These are phyloP conservation scores for Fusarium secorum DNA, from an alignment of 2,329 filamentous ascomycete species.

Conservation along the genomic window DNA sequence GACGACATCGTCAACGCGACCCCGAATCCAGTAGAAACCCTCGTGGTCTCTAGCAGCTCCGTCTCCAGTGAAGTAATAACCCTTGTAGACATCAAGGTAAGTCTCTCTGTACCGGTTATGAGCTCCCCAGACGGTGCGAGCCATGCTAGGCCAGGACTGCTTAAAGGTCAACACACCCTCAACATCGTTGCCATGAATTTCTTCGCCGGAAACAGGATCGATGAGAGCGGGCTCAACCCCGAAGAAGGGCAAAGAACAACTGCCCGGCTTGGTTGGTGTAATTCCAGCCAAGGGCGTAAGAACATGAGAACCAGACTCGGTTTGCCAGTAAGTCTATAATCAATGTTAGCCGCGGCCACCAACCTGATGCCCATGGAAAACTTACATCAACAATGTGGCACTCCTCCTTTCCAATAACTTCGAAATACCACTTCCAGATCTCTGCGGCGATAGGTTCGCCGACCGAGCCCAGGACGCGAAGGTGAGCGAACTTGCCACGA, in stretches of 20 bases:
- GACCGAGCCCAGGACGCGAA: conserved; percentile 91
- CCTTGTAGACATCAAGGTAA: conserved; percentile 96
- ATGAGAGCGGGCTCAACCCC: conserved; percentile 98
- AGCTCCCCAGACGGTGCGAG: conserved; percentile 94
- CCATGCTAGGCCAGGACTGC: conserved; percentile 98
- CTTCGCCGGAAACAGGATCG: conserved; percentile 92
- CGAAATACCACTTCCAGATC: conserved; percentile 99
- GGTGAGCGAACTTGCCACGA: conserved; percentile 85
- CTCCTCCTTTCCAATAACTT: conserved; percentile 91
- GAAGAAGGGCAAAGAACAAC: conserved; percentile 96
- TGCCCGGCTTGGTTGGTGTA: conserved; percentile 95
- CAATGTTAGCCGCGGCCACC: conserved; percentile 24
- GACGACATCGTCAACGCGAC: conserved; percentile 97
- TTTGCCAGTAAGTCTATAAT: conserved; percentile 97
- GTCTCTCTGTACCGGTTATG: conserved; percentile 99
- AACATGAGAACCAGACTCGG: conserved; percentile 95
- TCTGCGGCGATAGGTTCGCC: conserved; percentile 98
- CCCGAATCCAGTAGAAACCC: conserved; percentile 99
- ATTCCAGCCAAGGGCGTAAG: conserved; percentile 93
- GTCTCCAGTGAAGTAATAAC: conserved; percentile 97
- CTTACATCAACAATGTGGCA: conserved; percentile 93
- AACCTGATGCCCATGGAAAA: conserved; percentile 37
- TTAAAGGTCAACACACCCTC: conserved; percentile 97
- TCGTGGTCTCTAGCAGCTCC: conserved; percentile 96
- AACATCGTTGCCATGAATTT: conserved; percentile 94